phyloP scores from a whole-genome alignment of 306 rosid genomes.

The Ormosia semicastrata region DNA sequence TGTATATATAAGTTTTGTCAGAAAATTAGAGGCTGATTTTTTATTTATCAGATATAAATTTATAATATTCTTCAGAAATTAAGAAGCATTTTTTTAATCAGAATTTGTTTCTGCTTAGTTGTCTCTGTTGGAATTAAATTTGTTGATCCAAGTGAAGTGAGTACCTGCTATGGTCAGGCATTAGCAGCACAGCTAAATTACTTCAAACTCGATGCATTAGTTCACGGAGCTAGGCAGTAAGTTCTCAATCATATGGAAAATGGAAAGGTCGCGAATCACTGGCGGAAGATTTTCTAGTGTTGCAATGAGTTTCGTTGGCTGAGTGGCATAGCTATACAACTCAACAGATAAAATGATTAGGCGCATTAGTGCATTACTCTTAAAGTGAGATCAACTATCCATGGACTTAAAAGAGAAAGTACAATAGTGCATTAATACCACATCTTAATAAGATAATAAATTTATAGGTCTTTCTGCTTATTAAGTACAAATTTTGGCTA shows the following conservation, averaged over 20 bases:
- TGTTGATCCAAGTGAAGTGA: background rate
- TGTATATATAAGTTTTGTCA: slow-evolving; percentile 12
- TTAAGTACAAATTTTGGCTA: too few relatives aligned
- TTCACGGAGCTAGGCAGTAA: background rate
- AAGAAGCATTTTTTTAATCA: background rate
- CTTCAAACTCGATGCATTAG: background rate
- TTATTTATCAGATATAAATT: background rate
- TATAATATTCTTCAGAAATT: background rate
- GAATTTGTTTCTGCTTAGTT: background rate
- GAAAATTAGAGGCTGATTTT: background rate
- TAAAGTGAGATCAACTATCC: too few relatives aligned
- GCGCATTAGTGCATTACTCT: too few relatives aligned
- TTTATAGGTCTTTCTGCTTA: too few relatives aligned
- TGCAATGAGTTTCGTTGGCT: background rate
- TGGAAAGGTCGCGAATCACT: background rate
- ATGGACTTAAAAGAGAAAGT: too few relatives aligned
- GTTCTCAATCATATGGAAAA: background rate
- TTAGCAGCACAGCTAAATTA: background rate
- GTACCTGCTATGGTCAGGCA: background rate
- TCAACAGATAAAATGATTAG: background rate
- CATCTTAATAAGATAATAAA: too few relatives aligned
- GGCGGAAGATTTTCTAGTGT: background rate
- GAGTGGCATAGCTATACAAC: background rate
- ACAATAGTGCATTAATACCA: too few relatives aligned
- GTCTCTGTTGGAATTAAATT: background rate